Evolutionary conservation across 2,329 filamentous ascomycete genomes (phyloP).

Genomic region (Plectosphaerella cucumerina): DNA sequence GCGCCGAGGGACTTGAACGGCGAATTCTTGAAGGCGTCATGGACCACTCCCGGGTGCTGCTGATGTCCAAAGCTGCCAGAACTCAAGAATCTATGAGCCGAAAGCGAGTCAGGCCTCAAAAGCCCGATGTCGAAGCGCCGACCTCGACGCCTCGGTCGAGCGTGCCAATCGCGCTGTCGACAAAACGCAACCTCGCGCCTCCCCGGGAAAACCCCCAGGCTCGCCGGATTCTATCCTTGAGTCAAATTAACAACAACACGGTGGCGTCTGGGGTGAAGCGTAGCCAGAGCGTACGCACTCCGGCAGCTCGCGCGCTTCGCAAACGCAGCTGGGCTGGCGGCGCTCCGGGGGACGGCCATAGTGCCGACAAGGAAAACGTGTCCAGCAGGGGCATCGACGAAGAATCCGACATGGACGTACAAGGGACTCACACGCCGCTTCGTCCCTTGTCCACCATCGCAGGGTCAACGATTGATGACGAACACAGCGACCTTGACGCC

Average conservation of each 20-base stretch:
- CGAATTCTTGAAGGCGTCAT: conserved; percentile 94
- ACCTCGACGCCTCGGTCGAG: neutral
- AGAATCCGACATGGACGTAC: conserved; percentile 33
- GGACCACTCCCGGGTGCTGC: conserved; percentile 87
- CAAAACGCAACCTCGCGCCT: conserved; percentile 42
- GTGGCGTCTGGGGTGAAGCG: conserved; percentile 63
- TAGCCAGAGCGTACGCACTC: conserved; percentile 72
- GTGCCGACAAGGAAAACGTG: conserved; percentile 61
- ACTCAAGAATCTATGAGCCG: conserved; percentile 54
- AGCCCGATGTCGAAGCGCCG: conserved; percentile 23
- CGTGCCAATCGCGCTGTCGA: conserved; percentile 40
- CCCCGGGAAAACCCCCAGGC: conserved; percentile 52
- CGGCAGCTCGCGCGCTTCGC: conserved; percentile 46
- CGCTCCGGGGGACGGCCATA: conserved; percentile 43
- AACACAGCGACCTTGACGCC: conserved; percentile 47
- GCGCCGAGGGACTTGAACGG: conserved; percentile 84
- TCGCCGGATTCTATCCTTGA: conserved; percentile 84
- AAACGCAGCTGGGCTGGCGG: conserved; percentile 68
- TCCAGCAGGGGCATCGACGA: conserved; percentile 60
- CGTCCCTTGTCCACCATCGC: conserved; percentile 10
- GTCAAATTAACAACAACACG: conserved; percentile 79
- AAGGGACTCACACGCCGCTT: neutral
- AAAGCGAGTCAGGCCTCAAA: conserved; percentile 48
- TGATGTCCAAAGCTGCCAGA: conserved; percentile 64
- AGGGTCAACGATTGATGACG: conserved; percentile 20